phyloP scores from a whole-genome alignment of 495 filamentous ascomycete species.

The Patellaria atrata region DNA sequence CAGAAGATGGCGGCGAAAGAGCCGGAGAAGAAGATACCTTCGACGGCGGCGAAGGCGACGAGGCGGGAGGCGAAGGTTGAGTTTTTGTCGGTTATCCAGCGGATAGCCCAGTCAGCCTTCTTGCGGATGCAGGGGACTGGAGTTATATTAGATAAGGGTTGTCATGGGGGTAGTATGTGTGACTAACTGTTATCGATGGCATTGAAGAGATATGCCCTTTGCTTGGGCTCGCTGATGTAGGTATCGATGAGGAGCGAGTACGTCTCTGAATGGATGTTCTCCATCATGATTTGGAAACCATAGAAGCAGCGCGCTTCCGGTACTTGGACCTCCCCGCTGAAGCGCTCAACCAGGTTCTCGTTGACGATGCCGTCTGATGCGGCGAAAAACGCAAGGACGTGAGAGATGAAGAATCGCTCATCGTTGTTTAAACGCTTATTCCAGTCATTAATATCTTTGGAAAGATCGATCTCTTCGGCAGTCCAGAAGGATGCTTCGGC shows the following conservation, averaged over 20 bases:
- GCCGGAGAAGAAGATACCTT: constrained; percentile 99
- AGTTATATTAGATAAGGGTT: constrained; percentile 21
- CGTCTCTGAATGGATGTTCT: constrained; percentile 99
- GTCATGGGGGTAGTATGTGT: background rate
- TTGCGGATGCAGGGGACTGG: constrained; percentile 87
- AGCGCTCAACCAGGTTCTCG: constrained; percentile 96
- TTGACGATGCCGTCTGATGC: constrained; percentile 99
- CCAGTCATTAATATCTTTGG: constrained; percentile 98
- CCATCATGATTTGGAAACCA: constrained; percentile 99
- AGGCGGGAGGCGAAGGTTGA: constrained; percentile 93
- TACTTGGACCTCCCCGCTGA: constrained; percentile 92
- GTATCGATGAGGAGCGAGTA: constrained; percentile 99
- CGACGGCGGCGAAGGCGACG: constrained; percentile 92
- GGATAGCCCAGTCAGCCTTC: constrained; percentile 96
- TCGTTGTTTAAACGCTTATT: constrained; percentile 94
- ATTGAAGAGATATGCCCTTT: constrained; percentile 91
- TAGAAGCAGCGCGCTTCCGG: constrained; percentile 99
- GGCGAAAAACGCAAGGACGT: constrained; percentile 97
- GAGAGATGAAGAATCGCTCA: constrained; percentile 95
- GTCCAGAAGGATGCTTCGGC: constrained; percentile 99
- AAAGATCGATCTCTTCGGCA: constrained; percentile 96
- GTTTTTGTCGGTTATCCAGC: constrained; percentile 83
- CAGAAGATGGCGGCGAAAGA: constrained; percentile 99
- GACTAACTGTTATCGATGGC: constrained; percentile 87
- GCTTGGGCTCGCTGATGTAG: constrained; percentile 97